phyloP scores from a whole-genome alignment of 208 protist genomes.

The Acanthamoeba divionensis region DNA sequence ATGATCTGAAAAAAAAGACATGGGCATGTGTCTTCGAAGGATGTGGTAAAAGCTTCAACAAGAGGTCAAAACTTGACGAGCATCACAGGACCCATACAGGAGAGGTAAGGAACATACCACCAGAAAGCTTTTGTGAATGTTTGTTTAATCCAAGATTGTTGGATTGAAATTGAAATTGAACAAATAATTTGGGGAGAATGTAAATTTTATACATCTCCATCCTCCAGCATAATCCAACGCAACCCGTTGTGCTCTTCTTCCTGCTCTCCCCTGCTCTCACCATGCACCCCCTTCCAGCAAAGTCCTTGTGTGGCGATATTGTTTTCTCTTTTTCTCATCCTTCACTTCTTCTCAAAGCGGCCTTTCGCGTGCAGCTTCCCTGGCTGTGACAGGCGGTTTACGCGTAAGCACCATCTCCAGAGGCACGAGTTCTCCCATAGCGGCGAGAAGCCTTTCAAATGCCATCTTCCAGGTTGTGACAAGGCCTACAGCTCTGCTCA shows the following conservation, averaged over 20 bases:
- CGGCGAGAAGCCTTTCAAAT: background rate
- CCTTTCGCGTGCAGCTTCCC: background rate
- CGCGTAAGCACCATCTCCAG: background rate
- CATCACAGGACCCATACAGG: slow-evolving; percentile 7
- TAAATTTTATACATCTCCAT: background rate
- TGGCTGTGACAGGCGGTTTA: slow-evolving; percentile 12
- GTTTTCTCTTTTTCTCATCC: no score
- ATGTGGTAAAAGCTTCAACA: slow-evolving; percentile 13
- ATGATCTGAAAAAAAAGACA: background rate
- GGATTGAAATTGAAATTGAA: background rate
- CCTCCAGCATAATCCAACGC: background rate
- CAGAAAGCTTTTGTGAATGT: background rate
- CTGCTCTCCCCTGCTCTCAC: background rate
- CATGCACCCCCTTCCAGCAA: no score
- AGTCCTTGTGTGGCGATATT: no score
- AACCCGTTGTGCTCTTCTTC: background rate
- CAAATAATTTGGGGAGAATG: background rate
- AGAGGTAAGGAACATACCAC: background rate
- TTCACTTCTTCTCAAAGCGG: background rate
- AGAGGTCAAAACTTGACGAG: background rate
- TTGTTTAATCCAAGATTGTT: background rate
- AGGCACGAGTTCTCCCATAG: background rate
- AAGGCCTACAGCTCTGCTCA: background rate
- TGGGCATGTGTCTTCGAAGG: background rate
- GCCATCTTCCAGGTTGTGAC: background rate